Conservation (phyloP, 2,329 filamentous ascomycete species). For the Monilinia fructigena region DNA sequence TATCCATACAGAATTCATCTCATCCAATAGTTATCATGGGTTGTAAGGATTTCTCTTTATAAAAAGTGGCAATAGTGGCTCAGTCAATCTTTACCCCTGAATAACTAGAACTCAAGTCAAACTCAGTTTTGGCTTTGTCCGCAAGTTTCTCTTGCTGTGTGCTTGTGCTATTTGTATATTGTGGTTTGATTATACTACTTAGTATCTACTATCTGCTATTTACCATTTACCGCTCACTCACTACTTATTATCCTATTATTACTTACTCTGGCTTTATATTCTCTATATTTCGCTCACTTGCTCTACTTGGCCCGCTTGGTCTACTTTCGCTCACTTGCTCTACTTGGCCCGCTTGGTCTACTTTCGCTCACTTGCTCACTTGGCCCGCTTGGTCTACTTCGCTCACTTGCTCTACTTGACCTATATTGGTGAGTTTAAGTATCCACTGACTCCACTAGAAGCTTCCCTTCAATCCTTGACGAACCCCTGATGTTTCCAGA, state of each 20-base stretch:
- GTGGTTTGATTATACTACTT: no score
- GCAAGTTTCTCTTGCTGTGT: background rate
- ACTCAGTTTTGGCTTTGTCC: slow-evolving; percentile 11
- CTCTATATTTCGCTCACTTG: no score
- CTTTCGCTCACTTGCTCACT: no score
- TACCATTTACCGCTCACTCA: no score
- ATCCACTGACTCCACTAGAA: slow-evolving; percentile 2
- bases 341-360: no score
- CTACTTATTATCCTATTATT: no score
- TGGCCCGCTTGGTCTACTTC: no score
- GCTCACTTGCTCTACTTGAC: background rate
- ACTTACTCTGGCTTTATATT: no score
- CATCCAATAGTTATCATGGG: slow-evolving; percentile 2
- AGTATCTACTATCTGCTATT: no score
- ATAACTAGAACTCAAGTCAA: background rate
- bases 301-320: no score
- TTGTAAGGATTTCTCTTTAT: background rate
- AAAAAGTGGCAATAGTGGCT: slow-evolving; percentile 8
- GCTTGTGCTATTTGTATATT: background rate
- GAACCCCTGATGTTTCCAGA: slow-evolving; percentile 19
- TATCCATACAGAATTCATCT: background rate
- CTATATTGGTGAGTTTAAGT: background rate
- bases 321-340: no score
- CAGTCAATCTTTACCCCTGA: slow-evolving; percentile 16
- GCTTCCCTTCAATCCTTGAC: slow-evolving; percentile 1